phyloP scores from a whole-genome alignment of 495 filamentous ascomycete species.

The Xylaria scruposa region DNA sequence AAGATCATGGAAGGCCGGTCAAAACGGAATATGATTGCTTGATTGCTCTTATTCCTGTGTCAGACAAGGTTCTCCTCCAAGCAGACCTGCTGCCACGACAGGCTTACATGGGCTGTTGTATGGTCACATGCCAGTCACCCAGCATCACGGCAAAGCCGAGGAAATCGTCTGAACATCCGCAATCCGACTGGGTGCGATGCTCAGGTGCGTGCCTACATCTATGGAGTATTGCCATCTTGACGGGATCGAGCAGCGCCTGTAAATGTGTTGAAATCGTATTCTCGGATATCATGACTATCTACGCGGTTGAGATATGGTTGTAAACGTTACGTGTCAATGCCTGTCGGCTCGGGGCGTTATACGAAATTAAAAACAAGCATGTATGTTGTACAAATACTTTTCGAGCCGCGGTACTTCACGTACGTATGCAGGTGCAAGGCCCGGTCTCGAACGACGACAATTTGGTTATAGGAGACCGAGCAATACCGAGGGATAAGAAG shows the following conservation, averaged over 20 bases:
- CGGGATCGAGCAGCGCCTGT: neutral
- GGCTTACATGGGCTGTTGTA: slow-evolving; percentile 22
- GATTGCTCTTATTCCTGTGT: slow-evolving; percentile 4
- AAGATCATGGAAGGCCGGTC: slow-evolving; percentile 8
- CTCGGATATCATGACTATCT: slow-evolving; percentile 2
- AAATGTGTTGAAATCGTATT: neutral
- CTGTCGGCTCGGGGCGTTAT: neutral
- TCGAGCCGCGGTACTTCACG: neutral
- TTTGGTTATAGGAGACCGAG: neutral
- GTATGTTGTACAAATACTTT: neutral
- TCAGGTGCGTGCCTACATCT: slow-evolving; percentile 11
- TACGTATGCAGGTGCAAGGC: neutral
- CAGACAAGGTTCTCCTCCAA: slow-evolving; percentile 23
- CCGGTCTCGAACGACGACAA: neutral
- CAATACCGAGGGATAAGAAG: neutral
- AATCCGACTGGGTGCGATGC: neutral
- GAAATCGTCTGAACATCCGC: slow-evolving; percentile 15
- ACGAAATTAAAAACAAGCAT: slow-evolving; percentile 9
- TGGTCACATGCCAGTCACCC: slow-evolving; percentile 26
- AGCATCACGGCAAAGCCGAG: slow-evolving; percentile 18
- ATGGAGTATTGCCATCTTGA: neutral
- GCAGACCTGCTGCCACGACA: slow-evolving; percentile 23
- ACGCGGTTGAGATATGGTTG: neutral
- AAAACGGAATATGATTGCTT: slow-evolving; percentile 21
- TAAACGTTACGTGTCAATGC: slow-evolving; percentile 13